Conservation (phyloP, 2,329 filamentous ascomycete species). For the Microdochium trichocladiopsis region DNA sequence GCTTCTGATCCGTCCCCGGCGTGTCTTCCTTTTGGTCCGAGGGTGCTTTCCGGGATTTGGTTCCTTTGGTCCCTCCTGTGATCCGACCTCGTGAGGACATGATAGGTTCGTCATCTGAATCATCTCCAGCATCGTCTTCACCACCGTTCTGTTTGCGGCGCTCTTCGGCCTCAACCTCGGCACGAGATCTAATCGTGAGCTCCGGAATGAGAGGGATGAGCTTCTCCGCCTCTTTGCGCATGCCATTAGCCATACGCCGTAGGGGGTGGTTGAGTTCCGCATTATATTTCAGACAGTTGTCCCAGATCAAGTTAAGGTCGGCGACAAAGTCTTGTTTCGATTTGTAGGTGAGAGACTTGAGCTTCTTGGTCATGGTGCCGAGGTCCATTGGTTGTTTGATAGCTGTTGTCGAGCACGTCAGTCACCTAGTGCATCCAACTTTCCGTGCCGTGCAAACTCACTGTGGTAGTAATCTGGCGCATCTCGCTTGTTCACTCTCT, state of each 20-base stretch:
- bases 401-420: slow-evolving; percentile 41
- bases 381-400: slow-evolving; percentile 99
- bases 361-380: slow-evolving; percentile 96
- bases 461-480: slow-evolving; percentile 91
- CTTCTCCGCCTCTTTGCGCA: slow-evolving; percentile 97
- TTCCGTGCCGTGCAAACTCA: slow-evolving; percentile 40
- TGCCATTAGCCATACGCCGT: slow-evolving; percentile 87
- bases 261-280: slow-evolving; percentile 81
- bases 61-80: slow-evolving; percentile 71
- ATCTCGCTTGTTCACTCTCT: slow-evolving; percentile 92
- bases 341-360: slow-evolving; percentile 72
- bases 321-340: slow-evolving; percentile 92
- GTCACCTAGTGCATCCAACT: slow-evolving; percentile 1
- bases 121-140: slow-evolving; percentile 75
- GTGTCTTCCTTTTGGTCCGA: slow-evolving; percentile 72
- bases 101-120: slow-evolving; percentile 95
- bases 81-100: slow-evolving; percentile 95
- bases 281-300: slow-evolving; percentile 95
- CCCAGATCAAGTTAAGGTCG: slow-evolving; percentile 92
- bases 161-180: slow-evolving; percentile 86
- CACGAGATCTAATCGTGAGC: slow-evolving; percentile 80
- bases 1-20: slow-evolving; percentile 68
- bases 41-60: slow-evolving; percentile 69
- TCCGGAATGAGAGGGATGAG: slow-evolving; percentile 93
- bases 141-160: slow-evolving; percentile 81